A percentile compares a stretch with the other conserved stretches of the same genome.
Evolutionary conservation across 164 flowering plant species (phyloP).

Genomic region (Macadamia integrifolia): DNA sequence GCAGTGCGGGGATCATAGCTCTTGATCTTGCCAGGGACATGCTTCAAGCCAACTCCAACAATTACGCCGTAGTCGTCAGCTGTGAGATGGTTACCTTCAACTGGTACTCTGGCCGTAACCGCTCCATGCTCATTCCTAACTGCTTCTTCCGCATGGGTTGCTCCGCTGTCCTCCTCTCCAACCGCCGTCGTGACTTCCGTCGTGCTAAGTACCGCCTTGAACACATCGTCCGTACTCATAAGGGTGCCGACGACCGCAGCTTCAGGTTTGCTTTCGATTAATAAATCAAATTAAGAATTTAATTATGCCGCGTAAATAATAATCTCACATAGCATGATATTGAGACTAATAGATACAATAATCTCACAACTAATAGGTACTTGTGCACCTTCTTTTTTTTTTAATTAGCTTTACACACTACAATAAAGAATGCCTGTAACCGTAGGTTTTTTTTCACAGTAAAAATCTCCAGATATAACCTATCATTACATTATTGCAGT

Average conservation of each 20-base stretch:
- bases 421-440: no score
- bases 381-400: no score
- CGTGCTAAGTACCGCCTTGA: conserved; percentile 83
- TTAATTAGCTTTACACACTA: no score
- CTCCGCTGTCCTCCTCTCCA: conserved; percentile 79
- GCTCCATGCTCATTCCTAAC: conserved; percentile 88
- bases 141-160: conserved; percentile 93
- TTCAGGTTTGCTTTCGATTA: conserved; percentile 44
- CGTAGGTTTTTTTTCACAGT: no score
- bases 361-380: no score
- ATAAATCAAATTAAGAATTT: no score
- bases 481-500: no score
- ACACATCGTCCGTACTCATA: conserved; percentile 86
- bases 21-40: conserved; percentile 82
- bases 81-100: conserved; percentile 81
- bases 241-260: conserved; percentile 82
- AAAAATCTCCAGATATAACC: no score
- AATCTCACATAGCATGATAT: no score
- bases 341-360: no score
- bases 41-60: conserved; percentile 75
- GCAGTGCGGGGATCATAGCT: conserved; percentile 74
- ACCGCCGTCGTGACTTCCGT: conserved; percentile 60
- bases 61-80: conserved; percentile 80
- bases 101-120: conserved; percentile 71
- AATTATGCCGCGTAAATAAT: no score